phyloP scores from a whole-genome alignment of 192 early-diverging fungal genomes.

The Coemansia reversa region DNA sequence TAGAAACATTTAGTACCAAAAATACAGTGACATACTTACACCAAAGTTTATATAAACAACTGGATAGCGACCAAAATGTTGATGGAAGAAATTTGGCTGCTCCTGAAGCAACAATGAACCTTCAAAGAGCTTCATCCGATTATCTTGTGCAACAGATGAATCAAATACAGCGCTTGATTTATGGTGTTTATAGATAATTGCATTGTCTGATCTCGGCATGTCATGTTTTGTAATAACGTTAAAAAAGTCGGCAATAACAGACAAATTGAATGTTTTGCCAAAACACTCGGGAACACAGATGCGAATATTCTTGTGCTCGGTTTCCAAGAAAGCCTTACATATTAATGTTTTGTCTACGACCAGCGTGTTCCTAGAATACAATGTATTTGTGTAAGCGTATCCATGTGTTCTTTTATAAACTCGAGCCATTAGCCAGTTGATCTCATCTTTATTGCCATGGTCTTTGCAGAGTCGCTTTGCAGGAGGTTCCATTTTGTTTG shows the following conservation, averaged over 20 bases:
- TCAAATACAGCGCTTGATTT: not conserved
- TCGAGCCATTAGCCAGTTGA: not conserved
- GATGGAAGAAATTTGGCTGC: not conserved
- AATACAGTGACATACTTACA: not conserved
- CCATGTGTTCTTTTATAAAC: not conserved
- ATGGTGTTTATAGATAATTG: not conserved
- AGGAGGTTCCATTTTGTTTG: not conserved
- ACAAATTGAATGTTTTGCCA: conserved; percentile 2
- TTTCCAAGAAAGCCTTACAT: conserved; percentile 13
- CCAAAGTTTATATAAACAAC: not conserved
- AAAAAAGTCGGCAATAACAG: conserved; percentile 1
- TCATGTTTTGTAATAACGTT: not conserved
- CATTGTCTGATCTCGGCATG: not conserved
- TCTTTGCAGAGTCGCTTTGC: not conserved
- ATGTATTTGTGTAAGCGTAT: not conserved
- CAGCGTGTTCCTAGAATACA: not conserved
- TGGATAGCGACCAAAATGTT: conserved; percentile 6
- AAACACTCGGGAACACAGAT: conserved; percentile 6
- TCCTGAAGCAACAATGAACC: not conserved
- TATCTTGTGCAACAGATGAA: not conserved
- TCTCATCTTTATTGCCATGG: not conserved
- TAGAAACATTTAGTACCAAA: not conserved
- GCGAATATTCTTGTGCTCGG: not conserved
- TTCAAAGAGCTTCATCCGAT: not conserved
- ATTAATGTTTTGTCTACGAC: conserved; percentile 3